phyloP scores from a whole-genome alignment of 2,329 filamentous ascomycete species.

The Cytospora piceae region DNA sequence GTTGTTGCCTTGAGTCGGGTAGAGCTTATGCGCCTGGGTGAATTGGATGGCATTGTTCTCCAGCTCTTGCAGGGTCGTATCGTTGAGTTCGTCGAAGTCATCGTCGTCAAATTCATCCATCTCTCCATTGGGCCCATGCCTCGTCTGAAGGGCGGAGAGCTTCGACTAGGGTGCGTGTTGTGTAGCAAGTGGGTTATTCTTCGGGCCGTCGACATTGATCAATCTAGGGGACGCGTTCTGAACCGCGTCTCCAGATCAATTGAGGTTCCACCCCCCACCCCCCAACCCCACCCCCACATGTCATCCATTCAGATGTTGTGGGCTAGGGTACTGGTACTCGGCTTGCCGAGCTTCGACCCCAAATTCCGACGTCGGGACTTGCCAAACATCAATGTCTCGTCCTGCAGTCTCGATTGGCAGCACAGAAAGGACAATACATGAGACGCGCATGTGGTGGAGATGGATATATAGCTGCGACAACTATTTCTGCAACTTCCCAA shows the following conservation, averaged over 20 bases:
- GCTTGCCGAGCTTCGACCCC: not conserved
- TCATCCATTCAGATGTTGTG: not conserved
- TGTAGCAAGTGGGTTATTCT: not conserved
- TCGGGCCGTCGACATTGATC: not conserved
- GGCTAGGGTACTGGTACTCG: conserved; percentile 6
- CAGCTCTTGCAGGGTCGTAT: conserved; percentile 62
- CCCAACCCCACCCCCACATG: not conserved
- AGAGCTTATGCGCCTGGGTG: conserved; percentile 52
- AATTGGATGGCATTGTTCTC: conserved; percentile 66
- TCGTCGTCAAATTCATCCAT: conserved; percentile 68
- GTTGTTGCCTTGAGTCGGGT: conserved; percentile 37
- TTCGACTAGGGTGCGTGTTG: not conserved
- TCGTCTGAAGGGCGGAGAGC: not conserved
- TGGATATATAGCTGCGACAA: not conserved
- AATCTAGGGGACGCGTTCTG: conserved; percentile 3
- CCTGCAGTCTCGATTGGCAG: not conserved
- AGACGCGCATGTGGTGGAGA: not conserved
- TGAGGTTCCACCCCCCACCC: not conserved
- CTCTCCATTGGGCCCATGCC: conserved; percentile 17
- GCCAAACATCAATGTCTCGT: not conserved
- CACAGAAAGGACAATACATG: conserved; percentile 15
- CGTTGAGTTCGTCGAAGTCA: conserved; percentile 63
- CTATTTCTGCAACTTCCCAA: not conserved
- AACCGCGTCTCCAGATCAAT: not conserved
- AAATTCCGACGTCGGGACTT: not conserved